Conservation (phyloP, 805 yeast species). For the Kodamaea neixiangensis region DNA sequence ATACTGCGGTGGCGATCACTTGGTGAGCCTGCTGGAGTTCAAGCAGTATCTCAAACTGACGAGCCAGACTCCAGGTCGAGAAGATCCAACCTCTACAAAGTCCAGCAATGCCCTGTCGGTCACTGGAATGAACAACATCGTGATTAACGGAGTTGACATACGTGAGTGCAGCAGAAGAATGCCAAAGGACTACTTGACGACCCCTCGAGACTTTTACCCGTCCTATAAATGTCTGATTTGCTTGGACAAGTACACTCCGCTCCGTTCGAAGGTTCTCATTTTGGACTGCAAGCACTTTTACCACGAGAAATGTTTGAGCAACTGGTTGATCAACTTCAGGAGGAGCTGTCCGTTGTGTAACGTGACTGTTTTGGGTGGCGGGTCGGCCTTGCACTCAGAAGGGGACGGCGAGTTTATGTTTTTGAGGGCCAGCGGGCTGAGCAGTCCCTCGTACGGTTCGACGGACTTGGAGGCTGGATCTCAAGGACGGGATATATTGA, state of each 20-base stretch:
- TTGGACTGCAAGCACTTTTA: conserved; percentile 63
- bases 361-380: conserved; percentile 3
- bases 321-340: conserved; percentile 58
- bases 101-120: conserved; percentile 12
- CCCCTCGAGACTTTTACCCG: conserved; percentile 38
- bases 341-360: conserved; percentile 64
- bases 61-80: conserved; percentile 20
- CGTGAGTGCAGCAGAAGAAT: conserved; percentile 13
- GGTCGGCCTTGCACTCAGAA: neutral
- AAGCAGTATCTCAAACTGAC: conserved; percentile 34
- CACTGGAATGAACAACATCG: conserved; percentile 7
- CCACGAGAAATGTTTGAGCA: conserved; percentile 58
- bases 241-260: conserved; percentile 51
- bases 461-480: conserved; percentile 5
- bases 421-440: neutral
- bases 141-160: conserved; percentile 26
- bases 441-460: neutral
- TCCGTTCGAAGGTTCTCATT: conserved; percentile 49
- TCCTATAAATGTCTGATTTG: conserved; percentile 63
- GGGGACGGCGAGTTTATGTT: conserved; percentile 4
- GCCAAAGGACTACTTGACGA: conserved; percentile 20
- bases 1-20: conserved; percentile 29
- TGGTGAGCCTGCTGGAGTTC: conserved; percentile 28
- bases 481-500: neutral
- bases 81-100: conserved; percentile 14